Evolutionary conservation across 2,329 filamentous ascomycete genomes (phyloP).

Genomic region (Penicillium fuscoglaucum): DNA sequence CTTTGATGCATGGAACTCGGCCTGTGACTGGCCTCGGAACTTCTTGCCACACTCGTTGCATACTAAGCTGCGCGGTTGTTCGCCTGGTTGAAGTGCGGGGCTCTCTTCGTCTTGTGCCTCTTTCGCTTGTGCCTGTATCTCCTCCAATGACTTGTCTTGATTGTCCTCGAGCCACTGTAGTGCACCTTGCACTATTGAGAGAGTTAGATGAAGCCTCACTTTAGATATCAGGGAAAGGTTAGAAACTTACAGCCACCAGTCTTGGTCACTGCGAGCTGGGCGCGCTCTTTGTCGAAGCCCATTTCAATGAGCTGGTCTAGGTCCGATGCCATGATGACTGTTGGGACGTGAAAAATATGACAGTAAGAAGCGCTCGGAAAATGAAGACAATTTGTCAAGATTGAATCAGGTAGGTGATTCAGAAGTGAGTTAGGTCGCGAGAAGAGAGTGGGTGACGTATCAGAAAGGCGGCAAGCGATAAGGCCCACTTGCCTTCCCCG

Average conservation of each 20-base stretch:
- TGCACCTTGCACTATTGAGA: constrained; percentile 70
- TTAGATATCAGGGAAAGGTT: not conserved
- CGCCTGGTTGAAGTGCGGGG: constrained; percentile 67
- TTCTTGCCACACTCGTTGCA: constrained; percentile 96
- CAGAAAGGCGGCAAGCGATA: constrained; percentile 29
- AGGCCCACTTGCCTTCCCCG: constrained; percentile 16
- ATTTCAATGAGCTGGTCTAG: constrained; percentile 63
- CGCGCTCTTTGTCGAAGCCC: constrained; percentile 80
- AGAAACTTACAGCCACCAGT: constrained; percentile 68
- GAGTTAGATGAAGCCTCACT: constrained; percentile 12
- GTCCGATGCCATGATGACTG: constrained; percentile 50
- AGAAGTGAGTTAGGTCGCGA: constrained; percentile 13
- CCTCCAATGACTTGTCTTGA: constrained; percentile 81
- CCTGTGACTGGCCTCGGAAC: constrained; percentile 77
- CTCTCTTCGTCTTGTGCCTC: constrained; percentile 58
- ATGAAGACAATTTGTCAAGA: not conserved
- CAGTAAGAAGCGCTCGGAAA: not conserved
- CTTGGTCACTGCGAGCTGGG: constrained; percentile 81
- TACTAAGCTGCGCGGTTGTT: constrained; percentile 74
- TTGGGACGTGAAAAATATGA: not conserved
- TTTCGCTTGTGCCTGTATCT: constrained; percentile 63
- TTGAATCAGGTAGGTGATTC: not conserved
- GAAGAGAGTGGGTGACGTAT: constrained; percentile 32
- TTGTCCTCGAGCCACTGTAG: constrained; percentile 94
- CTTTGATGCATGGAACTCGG: constrained; percentile 87